phyloP scores from a whole-genome alignment of 768 basidiomycete genomes.

The Dentipellis fragilis region DNA sequence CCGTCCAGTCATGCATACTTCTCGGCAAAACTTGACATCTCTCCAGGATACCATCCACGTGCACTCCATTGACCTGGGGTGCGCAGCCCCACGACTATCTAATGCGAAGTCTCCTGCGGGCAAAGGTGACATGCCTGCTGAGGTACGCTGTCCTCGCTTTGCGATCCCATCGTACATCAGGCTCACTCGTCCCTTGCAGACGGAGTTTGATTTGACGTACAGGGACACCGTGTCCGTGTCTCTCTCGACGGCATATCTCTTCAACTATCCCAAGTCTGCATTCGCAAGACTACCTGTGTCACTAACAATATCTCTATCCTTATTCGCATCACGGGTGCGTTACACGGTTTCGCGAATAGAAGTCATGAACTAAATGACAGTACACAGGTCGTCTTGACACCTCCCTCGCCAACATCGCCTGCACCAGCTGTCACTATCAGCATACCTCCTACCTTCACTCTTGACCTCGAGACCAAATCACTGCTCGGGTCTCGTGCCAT shows the following conservation, averaged over 20 bases:
- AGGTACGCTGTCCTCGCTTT: neutral
- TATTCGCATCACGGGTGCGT: constrained; percentile 55
- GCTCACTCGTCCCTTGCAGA: constrained; percentile 37
- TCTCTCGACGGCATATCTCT: constrained; percentile 72
- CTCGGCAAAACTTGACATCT: constrained; percentile 1
- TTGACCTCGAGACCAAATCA: constrained; percentile 81
- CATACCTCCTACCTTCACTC: constrained; percentile 77
- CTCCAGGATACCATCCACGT: constrained; percentile 76
- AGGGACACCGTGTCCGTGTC: constrained; percentile 77
- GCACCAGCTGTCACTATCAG: constrained; percentile 59
- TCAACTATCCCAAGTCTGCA: constrained; percentile 75
- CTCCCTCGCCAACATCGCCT: constrained; percentile 43
- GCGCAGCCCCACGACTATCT: constrained; percentile 67
- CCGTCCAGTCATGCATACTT: constrained; percentile 1
- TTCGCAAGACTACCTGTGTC: constrained; percentile 80
- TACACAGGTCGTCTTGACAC: constrained; percentile 35
- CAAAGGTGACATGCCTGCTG: constrained; percentile 14
- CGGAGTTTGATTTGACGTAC: constrained; percentile 79
- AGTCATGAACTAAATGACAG: no score
- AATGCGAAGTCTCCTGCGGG: constrained; percentile 38
- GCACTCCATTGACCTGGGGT: constrained; percentile 76
- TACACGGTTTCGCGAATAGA: no score
- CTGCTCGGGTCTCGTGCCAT: constrained; percentile 96
- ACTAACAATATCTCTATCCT: constrained; percentile 65
- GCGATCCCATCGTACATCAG: constrained; percentile 2